These are phyloP conservation scores for Lophium mytilinum DNA, from an alignment of 495 filamentous ascomycete genomes.

Conservation along the genomic window DNA sequence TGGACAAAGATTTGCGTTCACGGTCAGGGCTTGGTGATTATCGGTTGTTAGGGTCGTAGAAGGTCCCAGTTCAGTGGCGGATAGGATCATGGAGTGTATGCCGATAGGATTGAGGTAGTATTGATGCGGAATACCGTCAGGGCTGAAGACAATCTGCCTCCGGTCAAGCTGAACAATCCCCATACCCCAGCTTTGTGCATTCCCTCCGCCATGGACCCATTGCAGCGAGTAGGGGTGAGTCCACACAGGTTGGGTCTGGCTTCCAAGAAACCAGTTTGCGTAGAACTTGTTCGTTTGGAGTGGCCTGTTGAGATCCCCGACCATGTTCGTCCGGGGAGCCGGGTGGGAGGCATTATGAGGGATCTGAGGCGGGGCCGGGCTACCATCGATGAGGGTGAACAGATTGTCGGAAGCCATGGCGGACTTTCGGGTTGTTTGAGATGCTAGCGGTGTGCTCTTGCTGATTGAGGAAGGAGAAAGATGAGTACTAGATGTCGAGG, in stretches of 20 bases:
- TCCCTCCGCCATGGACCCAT: constrained; percentile 64
- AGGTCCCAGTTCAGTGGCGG: constrained; percentile 59
- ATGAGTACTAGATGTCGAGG: too few relatives aligned
- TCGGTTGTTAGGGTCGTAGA: constrained; percentile 56
- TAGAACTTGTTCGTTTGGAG: constrained; percentile 82
- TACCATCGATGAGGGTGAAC: constrained; percentile 7
- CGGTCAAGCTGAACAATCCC: constrained; percentile 61
- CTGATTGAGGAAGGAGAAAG: too few relatives aligned
- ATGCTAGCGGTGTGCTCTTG: too few relatives aligned
- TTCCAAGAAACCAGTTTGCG: constrained; percentile 73
- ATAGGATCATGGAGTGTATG: constrained; percentile 70
- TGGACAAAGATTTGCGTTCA: constrained; percentile 56
- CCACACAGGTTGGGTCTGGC: constrained; percentile 61
- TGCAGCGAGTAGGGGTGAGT: constrained; percentile 78
- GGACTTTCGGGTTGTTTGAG: neutral
- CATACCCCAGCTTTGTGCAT: constrained; percentile 64
- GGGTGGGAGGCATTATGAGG: constrained; percentile 16
- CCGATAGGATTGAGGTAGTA: constrained; percentile 78
- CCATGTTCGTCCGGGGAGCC: constrained; percentile 2
- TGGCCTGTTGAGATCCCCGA: constrained; percentile 2
- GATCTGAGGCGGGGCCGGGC: neutral
- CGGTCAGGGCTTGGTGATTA: constrained; percentile 58
- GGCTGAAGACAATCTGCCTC: constrained; percentile 53
- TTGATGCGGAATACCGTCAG: constrained; percentile 33
- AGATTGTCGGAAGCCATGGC: constrained; percentile 8